Evolutionary conservation across 2,329 filamentous ascomycete genomes (phyloP), one percentile per base, ranked within the genome.

Genomic region (Aspergillus piperis): DNA sequence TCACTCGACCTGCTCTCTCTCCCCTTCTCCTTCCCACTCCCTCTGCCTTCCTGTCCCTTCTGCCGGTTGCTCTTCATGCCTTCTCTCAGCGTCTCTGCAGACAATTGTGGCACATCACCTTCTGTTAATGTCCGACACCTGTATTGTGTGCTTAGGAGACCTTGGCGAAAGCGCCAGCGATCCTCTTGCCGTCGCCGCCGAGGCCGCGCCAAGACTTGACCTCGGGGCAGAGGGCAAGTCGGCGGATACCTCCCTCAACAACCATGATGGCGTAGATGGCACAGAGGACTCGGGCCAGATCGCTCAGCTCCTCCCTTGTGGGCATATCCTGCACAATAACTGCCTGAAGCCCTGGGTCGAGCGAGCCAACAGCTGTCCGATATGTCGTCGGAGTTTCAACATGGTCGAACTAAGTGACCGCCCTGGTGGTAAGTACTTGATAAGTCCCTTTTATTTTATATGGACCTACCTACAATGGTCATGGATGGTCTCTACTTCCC

Each of bases 361-460:
- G 78, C 90, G 96, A 76, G 94, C 95, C 65, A 99, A 98, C 78
- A 97, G 93, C 74, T 99, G 95, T 77, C 95, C 95, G 49, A 96
- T 99, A 76, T 99, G 95, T 79, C 90, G 95, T 68, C 90, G 91
- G 70, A 87, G 85, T 64, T 98, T 99, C 81, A 94, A 98, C 77
- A 81, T 89, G 69, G 93, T 99, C 66, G 88, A 95, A 74, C 88
- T 99, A 63, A 90, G 90, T 76, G 87, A 90, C 72, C 86, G 84
- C 67, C 80, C 92, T 71, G 90, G 91, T 82, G 91, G 92, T 95
- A 85, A 79, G 86, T 82, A 36, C 36, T 27, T 49, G 60, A 27
- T 36, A 36, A 3, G 62, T 58, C 61, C 64, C 48, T 60, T 15
- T 13, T 36, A 4, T 32, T 32, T 11, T 32, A 4, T 36, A 36